Evolutionary conservation across 768 basidiomycete species (phyloP).

Genomic region (Phanerochaete carnosa): DNA sequence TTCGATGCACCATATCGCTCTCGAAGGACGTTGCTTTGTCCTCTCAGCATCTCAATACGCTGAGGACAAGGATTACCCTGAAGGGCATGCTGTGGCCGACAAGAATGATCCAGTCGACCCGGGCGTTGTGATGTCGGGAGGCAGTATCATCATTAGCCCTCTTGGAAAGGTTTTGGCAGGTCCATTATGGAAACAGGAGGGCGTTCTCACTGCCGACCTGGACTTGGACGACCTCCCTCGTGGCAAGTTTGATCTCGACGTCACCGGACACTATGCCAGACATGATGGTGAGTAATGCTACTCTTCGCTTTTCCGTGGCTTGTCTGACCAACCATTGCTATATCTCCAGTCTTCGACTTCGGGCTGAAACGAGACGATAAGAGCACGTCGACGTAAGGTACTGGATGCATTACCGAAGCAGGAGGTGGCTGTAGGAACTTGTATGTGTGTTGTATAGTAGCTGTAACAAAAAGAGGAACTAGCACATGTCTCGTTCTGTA

Average conservation of each 20-base stretch:
- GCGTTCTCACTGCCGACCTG: conserved; percentile 52
- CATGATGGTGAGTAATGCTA: conserved; percentile 43
- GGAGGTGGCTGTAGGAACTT: not conserved
- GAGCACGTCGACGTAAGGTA: not conserved
- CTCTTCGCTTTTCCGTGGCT: not conserved
- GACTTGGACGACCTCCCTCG: conserved; percentile 55
- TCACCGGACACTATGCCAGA: conserved; percentile 59
- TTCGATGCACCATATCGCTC: conserved; percentile 60
- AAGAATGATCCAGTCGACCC: conserved; percentile 35
- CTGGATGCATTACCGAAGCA: no score
- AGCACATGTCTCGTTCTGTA: no score
- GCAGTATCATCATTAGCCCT: conserved; percentile 57
- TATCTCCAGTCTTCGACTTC: conserved; percentile 10
- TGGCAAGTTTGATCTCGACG: conserved; percentile 62
- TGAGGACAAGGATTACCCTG: conserved; percentile 50
- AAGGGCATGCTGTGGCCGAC: conserved; percentile 41
- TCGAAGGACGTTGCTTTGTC: conserved; percentile 70
- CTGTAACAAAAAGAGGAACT: no score
- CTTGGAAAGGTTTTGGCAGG: conserved; percentile 58
- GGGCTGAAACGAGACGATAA: not conserved
- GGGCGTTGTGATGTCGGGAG: conserved; percentile 60
- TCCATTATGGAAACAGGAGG: conserved; percentile 50
- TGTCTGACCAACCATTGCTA: not conserved
- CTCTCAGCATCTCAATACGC: conserved; percentile 60
- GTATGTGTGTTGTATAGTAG: no score